Evolutionary conservation across 495 filamentous ascomycete genomes (phyloP).

Genomic region (Penicillium turbatum): DNA sequence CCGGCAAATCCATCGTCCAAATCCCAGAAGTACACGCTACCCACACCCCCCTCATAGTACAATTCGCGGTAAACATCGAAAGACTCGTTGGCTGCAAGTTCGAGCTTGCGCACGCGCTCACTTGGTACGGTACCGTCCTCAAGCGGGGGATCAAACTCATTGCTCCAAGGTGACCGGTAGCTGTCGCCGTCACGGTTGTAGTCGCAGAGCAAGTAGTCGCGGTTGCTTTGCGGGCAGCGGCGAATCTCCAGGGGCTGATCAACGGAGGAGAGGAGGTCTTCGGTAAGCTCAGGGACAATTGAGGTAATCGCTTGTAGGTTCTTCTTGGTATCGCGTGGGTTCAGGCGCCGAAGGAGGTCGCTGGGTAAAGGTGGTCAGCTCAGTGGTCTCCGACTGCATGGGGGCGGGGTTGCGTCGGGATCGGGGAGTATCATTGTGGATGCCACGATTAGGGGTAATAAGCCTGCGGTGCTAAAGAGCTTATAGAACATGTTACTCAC

Average conservation of each 20-base stretch:
- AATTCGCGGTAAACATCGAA: constrained; percentile 97
- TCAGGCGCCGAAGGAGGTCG: constrained; percentile 96
- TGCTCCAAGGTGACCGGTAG: constrained; percentile 96
- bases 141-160: constrained; percentile 90
- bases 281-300: constrained; percentile 84
- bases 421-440: constrained; percentile 10
- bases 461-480: neutral
- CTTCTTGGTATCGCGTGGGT: constrained; percentile 79
- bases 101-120: constrained; percentile 86
- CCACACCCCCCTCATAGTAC: constrained; percentile 96
- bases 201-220: constrained; percentile 97
- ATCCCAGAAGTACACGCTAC: constrained; percentile 97
- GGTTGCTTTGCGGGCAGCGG: constrained; percentile 79
- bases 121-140: constrained; percentile 75
- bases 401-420: constrained; percentile 30
- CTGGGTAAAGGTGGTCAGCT: constrained; percentile 47
- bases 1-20: constrained; percentile 97
- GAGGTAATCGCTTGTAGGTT: constrained; percentile 83
- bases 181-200: constrained; percentile 99
- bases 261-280: constrained; percentile 96
- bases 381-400: constrained; percentile 11
- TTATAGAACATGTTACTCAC: constrained; percentile 36
- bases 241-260: constrained; percentile 89
- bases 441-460: neutral
- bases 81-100: constrained; percentile 87